Evolutionary conservation across 805 yeast species (phyloP), one percentile per base, ranked within the genome.

Genomic region (Lachancea waltii): DNA sequence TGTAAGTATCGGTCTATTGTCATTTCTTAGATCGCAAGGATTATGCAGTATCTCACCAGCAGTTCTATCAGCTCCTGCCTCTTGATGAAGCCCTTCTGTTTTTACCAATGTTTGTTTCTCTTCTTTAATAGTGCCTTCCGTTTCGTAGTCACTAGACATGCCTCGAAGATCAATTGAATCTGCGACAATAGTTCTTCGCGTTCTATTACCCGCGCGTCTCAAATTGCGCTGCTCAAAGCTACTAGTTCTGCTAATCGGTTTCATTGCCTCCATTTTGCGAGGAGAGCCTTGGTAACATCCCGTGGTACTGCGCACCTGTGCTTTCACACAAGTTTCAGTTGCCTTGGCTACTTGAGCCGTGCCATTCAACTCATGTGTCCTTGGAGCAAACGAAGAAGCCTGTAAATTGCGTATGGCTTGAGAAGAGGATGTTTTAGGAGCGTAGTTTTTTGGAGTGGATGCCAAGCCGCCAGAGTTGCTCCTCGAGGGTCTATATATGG

Each of bases 1-100:
- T 2, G 64, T 42, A 27, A 59, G 42, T 16, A 58, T 58, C 1
- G 63, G 63, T 20, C 64, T 41, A 34, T 49, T 45, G 40, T 59
- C 64, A 21, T 56, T 43, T 2, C 26, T 31, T 15, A 46, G 30
- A 30, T 55, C 60, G 13, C 47, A 38, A 1, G 62, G 61, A 43
- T 59, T 38, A 42, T 59, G 63, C 16, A 59, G 36, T n/a, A 59
- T 37, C 36, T 59, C 61, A 4, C 60, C 61, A 3, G 64, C 64
- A 1, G 64, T 59, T 6, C 54, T 49, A 26, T 59, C 51, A 9
- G 3, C 11, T 11, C 14, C 17, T 14, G 9, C 9, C 24, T 16
- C 30, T 22, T n/a, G 25, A 10, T 10, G 17, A 10, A 17, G 15
- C 36, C 13, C 31, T 36, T 31, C 36, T 23, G 14, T 28, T 13